Percentiles rank a stretch among this genome's conserved stretches.
Evolutionary conservation across 208 protist species (phyloP).

Genomic region (Endotrypanum monterogeii): DNA sequence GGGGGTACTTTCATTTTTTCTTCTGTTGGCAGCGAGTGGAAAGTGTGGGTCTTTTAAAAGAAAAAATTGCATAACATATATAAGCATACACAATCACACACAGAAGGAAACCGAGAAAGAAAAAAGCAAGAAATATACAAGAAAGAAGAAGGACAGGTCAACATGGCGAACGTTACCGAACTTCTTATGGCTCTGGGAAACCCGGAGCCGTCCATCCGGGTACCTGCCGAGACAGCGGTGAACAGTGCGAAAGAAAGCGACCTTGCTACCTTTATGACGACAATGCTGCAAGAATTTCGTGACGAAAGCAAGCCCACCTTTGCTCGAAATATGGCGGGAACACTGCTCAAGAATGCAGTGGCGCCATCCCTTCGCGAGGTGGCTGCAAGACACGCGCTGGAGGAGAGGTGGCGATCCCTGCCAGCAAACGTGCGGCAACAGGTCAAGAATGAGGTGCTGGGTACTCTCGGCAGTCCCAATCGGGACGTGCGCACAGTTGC

Average conservation of each 20-base stretch:
- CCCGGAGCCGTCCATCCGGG: slow-evolving; percentile 67
- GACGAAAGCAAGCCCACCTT: slow-evolving; percentile 88
- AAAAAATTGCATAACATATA: too few species aligned
- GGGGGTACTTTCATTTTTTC: too few species aligned
- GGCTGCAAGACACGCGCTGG: slow-evolving; percentile 59
- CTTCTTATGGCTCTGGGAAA: slow-evolving; percentile 69
- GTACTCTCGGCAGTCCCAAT: slow-evolving; percentile 72
- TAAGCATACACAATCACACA: slow-evolving; percentile 6
- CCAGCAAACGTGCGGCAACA: slow-evolving; percentile 46
- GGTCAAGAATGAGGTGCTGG: slow-evolving; percentile 81
- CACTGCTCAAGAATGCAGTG: slow-evolving; percentile 95
- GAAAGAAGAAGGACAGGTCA: neutral
- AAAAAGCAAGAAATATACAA: neutral
- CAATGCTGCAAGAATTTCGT: slow-evolving; percentile 88
- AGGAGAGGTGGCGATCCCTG: slow-evolving; percentile 73
- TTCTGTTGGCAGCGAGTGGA: neutral
- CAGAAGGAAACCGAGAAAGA: neutral
- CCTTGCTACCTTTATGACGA: slow-evolving; percentile 83
- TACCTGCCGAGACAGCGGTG: slow-evolving; percentile 75
- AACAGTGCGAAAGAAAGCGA: slow-evolving; percentile 67
- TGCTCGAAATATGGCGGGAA: slow-evolving; percentile 91
- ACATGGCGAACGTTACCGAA: slow-evolving; percentile 70
- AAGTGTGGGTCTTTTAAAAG: too few species aligned
- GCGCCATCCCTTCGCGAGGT: slow-evolving; percentile 85
- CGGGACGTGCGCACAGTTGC: slow-evolving; percentile 90